These are phyloP conservation scores for Didymellaceae sp. DNA, from an alignment of 2,329 filamentous ascomycete genomes.

Conservation along the genomic window DNA sequence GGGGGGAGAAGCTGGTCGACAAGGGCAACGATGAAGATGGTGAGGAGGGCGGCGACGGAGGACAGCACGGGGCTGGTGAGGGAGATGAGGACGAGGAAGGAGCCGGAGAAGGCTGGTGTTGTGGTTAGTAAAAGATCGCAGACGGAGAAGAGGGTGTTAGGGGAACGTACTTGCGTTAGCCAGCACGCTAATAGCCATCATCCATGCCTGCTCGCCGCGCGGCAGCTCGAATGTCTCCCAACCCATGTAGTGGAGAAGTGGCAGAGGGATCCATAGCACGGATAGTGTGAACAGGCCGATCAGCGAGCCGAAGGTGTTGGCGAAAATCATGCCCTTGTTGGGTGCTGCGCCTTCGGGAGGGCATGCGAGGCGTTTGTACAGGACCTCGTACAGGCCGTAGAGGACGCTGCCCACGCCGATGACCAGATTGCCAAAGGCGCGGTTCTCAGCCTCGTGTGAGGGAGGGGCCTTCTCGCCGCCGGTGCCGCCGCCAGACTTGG, in stretches of 20 bases:
- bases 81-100: constrained; percentile 90
- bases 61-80: constrained; percentile 91
- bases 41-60: constrained; percentile 89
- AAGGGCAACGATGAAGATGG: constrained; percentile 94
- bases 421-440: constrained; percentile 84
- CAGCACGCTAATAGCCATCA: constrained; percentile 80
- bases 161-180: constrained; percentile 76
- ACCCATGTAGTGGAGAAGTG: constrained; percentile 78
- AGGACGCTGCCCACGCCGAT: constrained; percentile 90
- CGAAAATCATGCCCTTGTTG: constrained; percentile 92
- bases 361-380: constrained; percentile 93
- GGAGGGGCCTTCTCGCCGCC: constrained; percentile 56
- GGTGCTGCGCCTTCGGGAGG: constrained; percentile 87
- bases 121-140: not conserved
- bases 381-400: constrained; percentile 95
- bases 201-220: constrained; percentile 75
- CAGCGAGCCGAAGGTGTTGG: constrained; percentile 86
- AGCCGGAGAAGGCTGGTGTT: constrained; percentile 76
- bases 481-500: constrained; percentile 61
- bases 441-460: constrained; percentile 65
- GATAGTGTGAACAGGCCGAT: constrained; percentile 86
- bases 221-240: constrained; percentile 86
- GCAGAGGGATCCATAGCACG: constrained; percentile 91
- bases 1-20: constrained; percentile 84
- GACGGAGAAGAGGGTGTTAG: too few species aligned